phyloP scores from a whole-genome alignment of 345 rosid genomes.

The Sisymbrium altissimum region DNA sequence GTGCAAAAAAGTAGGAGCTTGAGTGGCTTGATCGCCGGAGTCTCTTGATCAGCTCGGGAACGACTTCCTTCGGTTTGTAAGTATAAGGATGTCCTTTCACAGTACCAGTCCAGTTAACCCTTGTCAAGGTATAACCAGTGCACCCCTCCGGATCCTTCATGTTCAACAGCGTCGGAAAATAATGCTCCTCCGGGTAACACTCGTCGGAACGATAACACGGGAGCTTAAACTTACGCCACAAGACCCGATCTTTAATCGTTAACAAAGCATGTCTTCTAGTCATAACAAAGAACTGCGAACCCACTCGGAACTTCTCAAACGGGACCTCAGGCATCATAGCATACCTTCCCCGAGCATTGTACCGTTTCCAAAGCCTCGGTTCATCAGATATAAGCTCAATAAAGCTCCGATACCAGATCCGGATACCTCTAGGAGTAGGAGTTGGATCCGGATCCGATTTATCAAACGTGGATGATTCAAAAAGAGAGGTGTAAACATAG shows the following conservation, averaged over 20 bases:
- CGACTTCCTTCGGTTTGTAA: constrained; percentile 54
- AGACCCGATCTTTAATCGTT: constrained; percentile 60
- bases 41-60: constrained; percentile 47
- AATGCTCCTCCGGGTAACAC: constrained; percentile 97
- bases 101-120: constrained; percentile 95
- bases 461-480: constrained; percentile 54
- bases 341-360: constrained; percentile 67
- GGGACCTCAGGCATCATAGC: constrained; percentile 83
- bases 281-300: constrained; percentile 91
- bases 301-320: constrained; percentile 62
- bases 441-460: constrained; percentile 40
- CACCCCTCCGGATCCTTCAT: constrained; percentile 73
- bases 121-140: constrained; percentile 66
- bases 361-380: constrained; percentile 76
- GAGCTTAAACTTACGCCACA: constrained; percentile 77
- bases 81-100: constrained; percentile 79
- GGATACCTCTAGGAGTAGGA: constrained; percentile 43
- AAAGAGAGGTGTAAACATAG: constrained; percentile 61
- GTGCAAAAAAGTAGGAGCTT: constrained; percentile 72
- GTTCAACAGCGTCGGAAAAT: constrained; percentile 82
- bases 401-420: constrained; percentile 60
- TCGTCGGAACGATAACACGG: constrained; percentile 72
- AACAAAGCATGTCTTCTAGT: constrained; percentile 70
- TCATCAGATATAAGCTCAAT: constrained; percentile 69
- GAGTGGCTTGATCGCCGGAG: constrained; percentile 70